Evolutionary conservation across 768 basidiomycete species (phyloP).

Genomic region (Amanita rubescens): DNA sequence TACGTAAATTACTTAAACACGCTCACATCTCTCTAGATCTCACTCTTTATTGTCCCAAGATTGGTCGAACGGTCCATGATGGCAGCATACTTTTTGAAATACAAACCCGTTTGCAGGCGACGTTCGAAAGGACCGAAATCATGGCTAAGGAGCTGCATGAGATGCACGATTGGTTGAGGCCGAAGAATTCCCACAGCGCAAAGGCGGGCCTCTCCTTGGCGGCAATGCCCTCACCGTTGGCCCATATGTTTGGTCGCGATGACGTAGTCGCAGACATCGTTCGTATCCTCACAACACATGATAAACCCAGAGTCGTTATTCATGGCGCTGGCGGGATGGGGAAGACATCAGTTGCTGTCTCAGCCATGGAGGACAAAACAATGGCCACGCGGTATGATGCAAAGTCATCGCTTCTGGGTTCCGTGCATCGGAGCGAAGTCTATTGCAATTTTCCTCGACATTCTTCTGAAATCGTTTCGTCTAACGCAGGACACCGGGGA

Average conservation of each 20-base stretch:
- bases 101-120: too few species aligned
- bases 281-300: slow-evolving; percentile 1
- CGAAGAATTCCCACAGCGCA: not conserved
- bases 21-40: too few species aligned
- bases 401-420: slow-evolving; percentile 22
- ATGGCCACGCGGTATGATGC: slow-evolving; percentile 13
- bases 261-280: slow-evolving; percentile 12
- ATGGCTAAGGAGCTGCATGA: too few species aligned
- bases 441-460: slow-evolving; percentile 17
- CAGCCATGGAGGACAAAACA: slow-evolving; percentile 18
- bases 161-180: not conserved
- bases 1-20: not conserved
- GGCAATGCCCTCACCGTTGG: slow-evolving; percentile 12
- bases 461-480: slow-evolving; percentile 16
- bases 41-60: not conserved
- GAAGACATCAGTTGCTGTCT: slow-evolving; percentile 30
- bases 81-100: not conserved
- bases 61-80: slow-evolving; percentile 5
- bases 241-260: slow-evolving; percentile 17
- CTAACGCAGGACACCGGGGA: slow-evolving; percentile 16
- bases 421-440: slow-evolving; percentile 26
- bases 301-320: slow-evolving; percentile 14
- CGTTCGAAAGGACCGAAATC: too few species aligned
- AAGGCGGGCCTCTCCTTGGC: slow-evolving; percentile 3
- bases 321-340: slow-evolving; percentile 31